These are phyloP conservation scores for Acidomyces sp. DNA, from an alignment of 495 filamentous ascomycete genomes.

Conservation along the genomic window DNA sequence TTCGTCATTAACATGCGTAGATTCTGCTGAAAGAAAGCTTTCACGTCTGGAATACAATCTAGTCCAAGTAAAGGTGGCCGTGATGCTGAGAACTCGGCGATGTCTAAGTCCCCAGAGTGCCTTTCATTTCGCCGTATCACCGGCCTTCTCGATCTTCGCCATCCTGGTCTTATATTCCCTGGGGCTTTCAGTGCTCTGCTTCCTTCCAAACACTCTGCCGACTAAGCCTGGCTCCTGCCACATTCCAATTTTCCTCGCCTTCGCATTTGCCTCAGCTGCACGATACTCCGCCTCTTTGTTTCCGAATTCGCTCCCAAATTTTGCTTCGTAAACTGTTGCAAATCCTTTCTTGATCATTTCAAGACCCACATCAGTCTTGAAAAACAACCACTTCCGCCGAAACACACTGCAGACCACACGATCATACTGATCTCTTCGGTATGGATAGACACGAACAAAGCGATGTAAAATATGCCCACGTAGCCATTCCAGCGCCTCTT, in stretches of 20 bases:
- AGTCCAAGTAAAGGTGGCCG: too few relatives aligned
- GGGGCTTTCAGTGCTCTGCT: slow-evolving; percentile 60
- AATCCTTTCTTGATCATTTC: slow-evolving; percentile 76
- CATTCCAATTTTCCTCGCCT: slow-evolving; percentile 55
- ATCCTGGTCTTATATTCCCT: slow-evolving; percentile 71
- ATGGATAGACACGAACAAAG: slow-evolving; percentile 67
- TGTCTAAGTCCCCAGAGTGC: too few relatives aligned
- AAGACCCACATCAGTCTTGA: slow-evolving; percentile 62
- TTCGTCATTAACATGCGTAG: too few relatives aligned
- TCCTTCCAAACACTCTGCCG: slow-evolving; percentile 19
- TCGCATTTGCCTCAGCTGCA: slow-evolving; percentile 58
- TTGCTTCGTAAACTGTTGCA: slow-evolving; percentile 87
- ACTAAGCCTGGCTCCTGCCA: slow-evolving; percentile 34
- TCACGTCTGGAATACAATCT: too few relatives aligned
- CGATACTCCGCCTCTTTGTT: slow-evolving; percentile 51
- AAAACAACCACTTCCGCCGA: slow-evolving; percentile 32
- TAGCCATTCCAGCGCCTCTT: slow-evolving; percentile 70
- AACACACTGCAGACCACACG: slow-evolving; percentile 77
- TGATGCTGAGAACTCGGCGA: too few relatives aligned
- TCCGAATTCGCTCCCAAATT: slow-evolving; percentile 77
- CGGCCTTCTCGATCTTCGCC: slow-evolving; percentile 33
- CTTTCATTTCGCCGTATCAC: slow-evolving; percentile 1
- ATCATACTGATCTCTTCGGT: slow-evolving; percentile 80
- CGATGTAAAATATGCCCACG: slow-evolving; percentile 54
- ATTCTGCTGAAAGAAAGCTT: too few relatives aligned